Evolutionary conservation across 1,139 yeast genomes (phyloP), one percentile per base, ranked within the genome.

Genomic region (Sugiyamaella pinicola): DNA sequence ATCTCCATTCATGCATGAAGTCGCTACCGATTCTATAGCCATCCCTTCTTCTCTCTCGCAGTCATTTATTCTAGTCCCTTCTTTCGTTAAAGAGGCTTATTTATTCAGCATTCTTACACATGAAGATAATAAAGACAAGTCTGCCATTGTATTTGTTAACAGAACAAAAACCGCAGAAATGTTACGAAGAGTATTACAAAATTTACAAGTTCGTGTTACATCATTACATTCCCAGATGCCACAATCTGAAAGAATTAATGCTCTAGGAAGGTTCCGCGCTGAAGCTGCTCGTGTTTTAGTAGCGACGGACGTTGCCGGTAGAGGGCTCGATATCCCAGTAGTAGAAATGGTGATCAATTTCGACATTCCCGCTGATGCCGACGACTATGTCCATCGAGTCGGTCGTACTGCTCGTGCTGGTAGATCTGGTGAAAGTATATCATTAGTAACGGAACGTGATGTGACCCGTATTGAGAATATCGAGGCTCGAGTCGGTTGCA

Each of bases 321-420:
- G 99, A 80, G 99, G 99, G 69, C 79, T 93, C 61, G 99, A 93
- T 79, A 93, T 93, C 49, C 99, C 99, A 1, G 77, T 82, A 3
- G 99, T 93, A 4, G 93, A 84, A 64, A 74, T 91, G 61, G 99
- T 95, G 37, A 74, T 95, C 31, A 93, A 95, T 67, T 93, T 81
- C 65, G 99, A 95, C 67, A 81, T 93, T 34, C 99, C 99, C 4
- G 90, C 95, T 3, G 97, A 93, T 68, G 91, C 99, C 0, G 98
- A 93, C 68, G 97, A 91, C 68, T 95, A 87, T 65, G 88, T 93
- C 54, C 99, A 93, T 73, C 78, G 99, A 69, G 96, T 91, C n/a
- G 99, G 99, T 78, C 89, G 99, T 82, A 93, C 99, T 17, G 99
- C 99, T n/a, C 87, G 99, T 79, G 99, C 99, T 3, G 98, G 98